Evolutionary conservation across 208 protist species (phyloP), one percentile per base, ranked within the genome.

Genomic region (Trypanosoma platydactyli): DNA sequence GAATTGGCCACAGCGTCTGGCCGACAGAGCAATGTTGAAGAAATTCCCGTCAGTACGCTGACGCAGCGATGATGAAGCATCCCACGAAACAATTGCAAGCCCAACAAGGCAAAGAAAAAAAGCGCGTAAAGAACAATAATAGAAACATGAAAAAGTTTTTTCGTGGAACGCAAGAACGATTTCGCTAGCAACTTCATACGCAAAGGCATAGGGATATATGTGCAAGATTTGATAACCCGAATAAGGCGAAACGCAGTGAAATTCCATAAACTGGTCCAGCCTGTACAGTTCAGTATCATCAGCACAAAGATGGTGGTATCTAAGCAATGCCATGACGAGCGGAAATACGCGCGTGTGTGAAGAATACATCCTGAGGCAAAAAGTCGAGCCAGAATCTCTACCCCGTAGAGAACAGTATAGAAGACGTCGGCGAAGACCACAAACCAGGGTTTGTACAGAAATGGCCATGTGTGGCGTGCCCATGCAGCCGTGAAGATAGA

Each of bases 251-350:
- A 96, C 24, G 80, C 81, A 42, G 85, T 93, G 71, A 94, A 94
- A 71, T 92, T 94, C 81, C 83, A 91, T 30, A 92, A 27, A 45
- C 80, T 63, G 60, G 79, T 77, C 81, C 79, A 88, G 63, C 70
- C 76, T 59, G 85, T 91, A 68, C 89, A 95, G 52, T 81, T 79
- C 50, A 94, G 63, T 25, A 91, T 77, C 71, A 85, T 83, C 51
- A 95, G 71, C 38, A 93, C 67, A 48, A 97, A 71, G 30, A 92
- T 89, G n/a, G 83, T 88, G 45, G 81, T 84, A 73, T 98, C 95
- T 24, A 98, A 73, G 80, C 88, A 93, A 74, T 91, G 89, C 92
- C 93, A 98, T 51, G 81, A 79, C n/a, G 93, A 92, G 42, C 91
- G 89, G 24, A 97, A 76, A 68, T 90, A 97, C 20, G 86, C 75